Base-by-base conservation (phyloP, 2,329 filamentous ascomycete species). In the Nothomitra cinnamomea region DNA sequence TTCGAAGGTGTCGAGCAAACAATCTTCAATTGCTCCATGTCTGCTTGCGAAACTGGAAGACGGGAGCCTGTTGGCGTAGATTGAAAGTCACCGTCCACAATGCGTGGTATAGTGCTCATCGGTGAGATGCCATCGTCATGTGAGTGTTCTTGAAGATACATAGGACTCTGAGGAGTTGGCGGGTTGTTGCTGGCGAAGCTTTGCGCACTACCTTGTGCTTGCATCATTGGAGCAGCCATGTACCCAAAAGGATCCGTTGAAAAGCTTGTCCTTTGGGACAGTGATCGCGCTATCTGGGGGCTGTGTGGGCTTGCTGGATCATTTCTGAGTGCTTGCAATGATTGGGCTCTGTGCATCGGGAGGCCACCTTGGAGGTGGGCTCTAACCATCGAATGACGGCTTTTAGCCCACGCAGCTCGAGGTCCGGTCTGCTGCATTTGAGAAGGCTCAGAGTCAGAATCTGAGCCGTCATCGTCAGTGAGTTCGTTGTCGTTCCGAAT, bases 401-500 rank as follows among this genome's bases (percentile, higher is more conserved):
- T 28, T 52, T 19, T 40, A 12, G 21, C 21, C 50, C 50, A 43
- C 17, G 25, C 17, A 24, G 50, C 2, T 22, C 50, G 50, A n/a
- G 28, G 40, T 15, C 7, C n/a, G 6, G 50, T 17, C 15, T 40
- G 50, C 6, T 41, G 17, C n/a, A 49, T 49, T 28, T 32, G 15
- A 4, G 25, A 28, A 35, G 45, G 45, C 10, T 54, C 53, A 21
- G 48, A 38, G 17, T 54, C 53, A 12, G 53, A 45, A 7, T 55
- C 49, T 28, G 53, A 45, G 32, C 36, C 53, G 25, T 55, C 49
- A 28, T 54, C 53, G 17, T 55, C 53, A 6, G 32, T 35, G 13
- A 35, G 7, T 40, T 55, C 49, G 8, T 40, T 45, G 10, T 54
- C 53, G 53, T 32, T 40, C 24, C 41, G 35, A n/a, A 54, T 40